phyloP scores from a whole-genome alignment of 2,329 filamentous ascomycete genomes.

The Aspergillus viridinutans region DNA sequence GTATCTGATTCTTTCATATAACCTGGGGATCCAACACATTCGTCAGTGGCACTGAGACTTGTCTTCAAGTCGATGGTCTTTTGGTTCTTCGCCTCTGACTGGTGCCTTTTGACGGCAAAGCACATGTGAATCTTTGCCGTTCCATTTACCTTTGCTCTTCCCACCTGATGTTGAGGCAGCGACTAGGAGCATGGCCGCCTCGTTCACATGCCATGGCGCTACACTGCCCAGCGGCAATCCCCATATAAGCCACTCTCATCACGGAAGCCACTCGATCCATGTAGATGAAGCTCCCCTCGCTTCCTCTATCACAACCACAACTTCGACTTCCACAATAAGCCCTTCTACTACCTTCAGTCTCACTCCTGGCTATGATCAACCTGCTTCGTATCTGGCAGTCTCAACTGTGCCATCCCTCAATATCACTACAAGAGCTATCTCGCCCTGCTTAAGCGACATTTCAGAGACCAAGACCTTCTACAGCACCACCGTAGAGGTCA shows the following conservation, averaged over 20 bases:
- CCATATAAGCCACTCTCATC: conserved; percentile 1
- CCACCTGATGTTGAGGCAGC: conserved; percentile 7
- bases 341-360: conserved; percentile 8
- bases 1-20: background rate
- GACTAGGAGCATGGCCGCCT: conserved; percentile 8
- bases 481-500: conserved; percentile 18
- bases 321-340: background rate
- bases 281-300: background rate
- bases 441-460: conserved; percentile 8
- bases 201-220: conserved; percentile 28
- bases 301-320: background rate
- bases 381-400: conserved; percentile 1
- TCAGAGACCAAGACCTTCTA: conserved; percentile 19
- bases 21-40: background rate
- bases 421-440: conserved; percentile 7
- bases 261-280: background rate
- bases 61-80: background rate
- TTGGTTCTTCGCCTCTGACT: conserved; percentile 4
- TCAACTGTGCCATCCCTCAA: conserved; percentile 7
- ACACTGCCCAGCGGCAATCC: conserved; percentile 12
- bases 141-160: background rate
- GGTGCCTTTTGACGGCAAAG: conserved; percentile 11
- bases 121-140: conserved; percentile 12
- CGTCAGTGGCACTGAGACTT: background rate
- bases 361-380: conserved; percentile 1